Conservation (phyloP, 192 early-diverging fungal species). For the Mortierella hygrophila region DNA sequence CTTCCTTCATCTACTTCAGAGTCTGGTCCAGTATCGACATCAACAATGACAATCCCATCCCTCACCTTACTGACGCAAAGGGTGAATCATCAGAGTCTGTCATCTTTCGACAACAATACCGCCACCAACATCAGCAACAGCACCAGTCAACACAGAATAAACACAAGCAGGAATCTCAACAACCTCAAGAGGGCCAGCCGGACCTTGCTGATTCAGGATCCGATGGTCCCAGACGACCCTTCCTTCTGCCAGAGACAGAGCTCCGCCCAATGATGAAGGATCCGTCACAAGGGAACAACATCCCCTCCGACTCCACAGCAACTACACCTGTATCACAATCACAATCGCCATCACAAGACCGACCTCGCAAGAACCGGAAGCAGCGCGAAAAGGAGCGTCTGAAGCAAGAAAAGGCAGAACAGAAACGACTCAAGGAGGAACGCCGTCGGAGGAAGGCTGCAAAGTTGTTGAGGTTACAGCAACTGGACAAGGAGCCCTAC, state of each 20-base stretch:
- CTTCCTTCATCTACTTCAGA: slow-evolving; percentile 35
- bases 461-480: slow-evolving; percentile 9
- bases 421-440: slow-evolving; percentile 14
- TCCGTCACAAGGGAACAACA: not conserved
- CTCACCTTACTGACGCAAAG: not conserved
- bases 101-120: not conserved
- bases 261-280: not conserved
- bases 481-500: slow-evolving; percentile 25
- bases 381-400: slow-evolving; percentile 4
- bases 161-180: not conserved
- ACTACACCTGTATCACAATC: not conserved
- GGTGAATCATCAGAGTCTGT: not conserved
- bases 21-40: slow-evolving; percentile 42
- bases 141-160: not conserved
- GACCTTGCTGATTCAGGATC: not conserved
- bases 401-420: not conserved
- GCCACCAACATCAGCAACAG: not conserved
- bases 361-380: not conserved
- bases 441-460: slow-evolving; percentile 4
- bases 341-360: not conserved
- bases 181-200: not conserved
- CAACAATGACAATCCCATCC: not conserved
- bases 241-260: not conserved
- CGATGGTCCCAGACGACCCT: not conserved
- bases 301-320: not conserved